These are phyloP conservation scores for Saposhnikovia divaricata DNA, from an alignment of 129 eudicot species.

Conservation along the genomic window DNA sequence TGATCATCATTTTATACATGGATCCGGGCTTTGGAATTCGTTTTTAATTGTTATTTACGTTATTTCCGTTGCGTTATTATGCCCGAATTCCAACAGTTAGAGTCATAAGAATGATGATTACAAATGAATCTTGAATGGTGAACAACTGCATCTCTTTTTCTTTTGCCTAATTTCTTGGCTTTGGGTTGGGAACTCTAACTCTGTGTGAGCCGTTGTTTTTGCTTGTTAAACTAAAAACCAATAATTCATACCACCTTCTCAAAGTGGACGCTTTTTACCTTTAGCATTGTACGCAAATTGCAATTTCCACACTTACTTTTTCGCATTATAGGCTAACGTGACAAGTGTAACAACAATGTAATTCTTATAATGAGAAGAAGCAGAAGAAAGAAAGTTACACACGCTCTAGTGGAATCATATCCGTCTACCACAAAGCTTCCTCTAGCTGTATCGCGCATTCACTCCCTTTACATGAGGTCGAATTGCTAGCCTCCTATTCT, in stretches of 20 bases:
- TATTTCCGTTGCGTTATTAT: no score
- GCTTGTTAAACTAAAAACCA: conserved; percentile 16
- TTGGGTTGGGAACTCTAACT: conserved; percentile 8
- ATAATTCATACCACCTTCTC: conserved; percentile 4
- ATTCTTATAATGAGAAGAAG: not conserved
- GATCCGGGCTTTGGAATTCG: no score
- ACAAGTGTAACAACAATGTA: not conserved
- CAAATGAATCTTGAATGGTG: not conserved
- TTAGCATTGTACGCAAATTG: not conserved
- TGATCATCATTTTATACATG: no score
- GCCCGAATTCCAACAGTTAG: no score
- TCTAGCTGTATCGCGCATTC: not conserved
- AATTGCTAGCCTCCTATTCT: no score
- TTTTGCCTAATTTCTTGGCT: not conserved
- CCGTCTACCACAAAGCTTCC: not conserved
- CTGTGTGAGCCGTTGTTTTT: conserved; percentile 19
- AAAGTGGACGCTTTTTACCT: not conserved
- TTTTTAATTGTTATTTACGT: no score
- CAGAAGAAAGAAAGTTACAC: not conserved
- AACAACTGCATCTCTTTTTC: conserved; percentile 4
- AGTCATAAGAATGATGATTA: not conserved
- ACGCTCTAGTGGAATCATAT: not conserved
- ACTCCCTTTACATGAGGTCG: no score
- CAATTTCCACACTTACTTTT: not conserved
- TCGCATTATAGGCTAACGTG: not conserved